Evolutionary conservation across 1,139 yeast genomes (phyloP).

Genomic region (Hemisphaericaspora xylofermentans): DNA sequence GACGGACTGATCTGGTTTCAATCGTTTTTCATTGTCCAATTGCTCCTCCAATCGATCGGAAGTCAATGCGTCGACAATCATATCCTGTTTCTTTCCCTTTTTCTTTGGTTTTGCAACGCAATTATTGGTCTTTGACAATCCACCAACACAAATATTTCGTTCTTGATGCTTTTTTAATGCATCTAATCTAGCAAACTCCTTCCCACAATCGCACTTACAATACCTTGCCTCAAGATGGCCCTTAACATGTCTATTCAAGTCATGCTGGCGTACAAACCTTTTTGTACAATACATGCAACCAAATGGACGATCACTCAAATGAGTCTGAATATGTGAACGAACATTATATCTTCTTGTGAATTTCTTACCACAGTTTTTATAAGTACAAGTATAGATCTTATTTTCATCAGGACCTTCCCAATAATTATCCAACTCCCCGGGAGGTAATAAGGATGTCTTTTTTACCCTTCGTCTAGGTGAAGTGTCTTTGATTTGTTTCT

Average conservation of each 20-base stretch:
- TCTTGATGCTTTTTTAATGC: conserved; percentile 81
- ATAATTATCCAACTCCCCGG: conserved; percentile 84
- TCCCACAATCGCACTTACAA: conserved; percentile 83
- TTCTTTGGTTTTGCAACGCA: conserved; percentile 31
- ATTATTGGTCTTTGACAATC: conserved; percentile 34
- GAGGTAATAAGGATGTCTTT: conserved; percentile 76
- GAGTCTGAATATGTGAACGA: conserved; percentile 97
- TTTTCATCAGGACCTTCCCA: conserved; percentile 78
- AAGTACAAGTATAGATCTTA: conserved; percentile 69
- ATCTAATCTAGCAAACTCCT: conserved; percentile 85
- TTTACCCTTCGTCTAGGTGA: conserved; percentile 48
- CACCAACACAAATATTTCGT: conserved; percentile 78
- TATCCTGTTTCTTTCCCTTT: conserved; percentile 16
- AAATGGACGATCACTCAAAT: conserved; percentile 89
- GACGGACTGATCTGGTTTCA: not conserved
- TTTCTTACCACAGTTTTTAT: conserved; percentile 75
- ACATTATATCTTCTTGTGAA: conserved; percentile 90
- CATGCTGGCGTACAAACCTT: conserved; percentile 87
- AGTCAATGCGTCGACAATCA: conserved; percentile 20
- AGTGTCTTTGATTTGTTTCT: conserved; percentile 39
- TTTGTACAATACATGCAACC: conserved; percentile 62
- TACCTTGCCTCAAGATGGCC: conserved; percentile 79
- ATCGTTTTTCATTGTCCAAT: conserved; percentile 9
- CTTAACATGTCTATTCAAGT: conserved; percentile 84
- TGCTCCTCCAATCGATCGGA: conserved; percentile 22